Conservation (phyloP, 169 alveolate species). For the Neospora caninum region DNA sequence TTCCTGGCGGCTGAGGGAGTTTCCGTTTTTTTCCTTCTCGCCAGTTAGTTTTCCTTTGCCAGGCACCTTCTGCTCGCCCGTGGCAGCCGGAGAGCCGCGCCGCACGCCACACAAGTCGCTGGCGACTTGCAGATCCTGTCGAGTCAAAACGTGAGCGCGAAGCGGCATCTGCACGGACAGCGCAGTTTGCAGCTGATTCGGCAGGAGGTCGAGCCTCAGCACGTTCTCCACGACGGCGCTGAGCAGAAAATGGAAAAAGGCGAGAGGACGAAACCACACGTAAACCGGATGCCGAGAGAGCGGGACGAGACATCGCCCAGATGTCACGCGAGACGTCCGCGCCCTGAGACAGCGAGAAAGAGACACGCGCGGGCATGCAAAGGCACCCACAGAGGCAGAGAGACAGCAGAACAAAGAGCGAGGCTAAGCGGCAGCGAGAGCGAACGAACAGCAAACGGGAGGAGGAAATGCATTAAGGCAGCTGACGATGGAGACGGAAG, state of each 20-base stretch:
- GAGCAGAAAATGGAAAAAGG: neutral
- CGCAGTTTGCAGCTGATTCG: conserved; percentile 13
- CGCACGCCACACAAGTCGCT: conserved; percentile 18
- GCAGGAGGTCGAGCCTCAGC: conserved; percentile 26
- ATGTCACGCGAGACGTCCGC: too few relatives aligned
- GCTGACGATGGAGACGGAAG: too few relatives aligned
- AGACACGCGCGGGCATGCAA: neutral
- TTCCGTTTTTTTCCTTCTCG: neutral
- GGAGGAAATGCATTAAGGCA: too few relatives aligned
- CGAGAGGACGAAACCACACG: too few relatives aligned
- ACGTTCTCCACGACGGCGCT: conserved; percentile 33
- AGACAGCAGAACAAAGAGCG: neutral
- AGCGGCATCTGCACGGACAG: conserved; percentile 22
- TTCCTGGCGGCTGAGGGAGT: neutral
- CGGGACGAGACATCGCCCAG: too few relatives aligned
- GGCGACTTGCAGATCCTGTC: conserved; percentile 7
- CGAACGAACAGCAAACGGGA: too few relatives aligned
- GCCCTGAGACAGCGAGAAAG: neutral
- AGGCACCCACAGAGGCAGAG: neutral
- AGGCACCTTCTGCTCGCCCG: neutral
- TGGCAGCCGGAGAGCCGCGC: neutral
- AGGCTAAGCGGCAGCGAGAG: too few relatives aligned
- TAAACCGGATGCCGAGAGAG: too few relatives aligned
- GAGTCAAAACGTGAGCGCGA: conserved; percentile 34
- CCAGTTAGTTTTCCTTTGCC: neutral